Evolutionary conservation across 2,329 filamentous ascomycete genomes (phyloP).

Genomic region (Apiospora aurea): DNA sequence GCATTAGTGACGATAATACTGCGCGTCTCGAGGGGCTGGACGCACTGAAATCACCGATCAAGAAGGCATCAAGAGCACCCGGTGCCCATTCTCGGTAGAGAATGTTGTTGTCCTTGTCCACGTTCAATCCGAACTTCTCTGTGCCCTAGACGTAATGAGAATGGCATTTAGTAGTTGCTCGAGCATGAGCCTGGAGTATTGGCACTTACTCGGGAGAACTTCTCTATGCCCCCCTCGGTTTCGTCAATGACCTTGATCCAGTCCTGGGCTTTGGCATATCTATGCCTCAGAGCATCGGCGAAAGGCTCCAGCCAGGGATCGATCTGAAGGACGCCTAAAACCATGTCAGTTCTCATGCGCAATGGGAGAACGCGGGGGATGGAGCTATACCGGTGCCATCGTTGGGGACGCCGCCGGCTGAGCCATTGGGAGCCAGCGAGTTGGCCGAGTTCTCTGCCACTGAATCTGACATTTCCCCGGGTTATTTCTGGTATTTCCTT

Average conservation of each 20-base stretch:
- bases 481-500: background rate
- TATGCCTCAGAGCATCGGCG: slow-evolving; percentile 74
- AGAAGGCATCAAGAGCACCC: slow-evolving; percentile 81
- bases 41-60: slow-evolving; percentile 95
- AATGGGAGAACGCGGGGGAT: background rate
- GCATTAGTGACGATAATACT: background rate
- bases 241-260: slow-evolving; percentile 88
- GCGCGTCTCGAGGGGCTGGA: slow-evolving; percentile 23
- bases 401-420: slow-evolving; percentile 59
- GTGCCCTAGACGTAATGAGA: slow-evolving; percentile 66
- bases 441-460: slow-evolving; percentile 50
- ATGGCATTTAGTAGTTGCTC: slow-evolving; percentile 27
- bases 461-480: background rate
- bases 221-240: slow-evolving; percentile 86
- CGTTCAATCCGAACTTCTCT: slow-evolving; percentile 86
- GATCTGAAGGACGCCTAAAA: slow-evolving; percentile 79
- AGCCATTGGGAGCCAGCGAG: slow-evolving; percentile 46
- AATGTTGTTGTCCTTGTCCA: slow-evolving; percentile 83
- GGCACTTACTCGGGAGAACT: slow-evolving; percentile 78
- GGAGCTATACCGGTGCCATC: slow-evolving; percentile 73
- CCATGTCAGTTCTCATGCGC: slow-evolving; percentile 8
- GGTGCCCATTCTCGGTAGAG: slow-evolving; percentile 96
- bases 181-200: slow-evolving; percentile 23
- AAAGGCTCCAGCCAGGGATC: slow-evolving; percentile 93
- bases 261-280: slow-evolving; percentile 79